Conservation (phyloP, 1,284 basidiomycete species). For the Ganoderma meredithae region DNA sequence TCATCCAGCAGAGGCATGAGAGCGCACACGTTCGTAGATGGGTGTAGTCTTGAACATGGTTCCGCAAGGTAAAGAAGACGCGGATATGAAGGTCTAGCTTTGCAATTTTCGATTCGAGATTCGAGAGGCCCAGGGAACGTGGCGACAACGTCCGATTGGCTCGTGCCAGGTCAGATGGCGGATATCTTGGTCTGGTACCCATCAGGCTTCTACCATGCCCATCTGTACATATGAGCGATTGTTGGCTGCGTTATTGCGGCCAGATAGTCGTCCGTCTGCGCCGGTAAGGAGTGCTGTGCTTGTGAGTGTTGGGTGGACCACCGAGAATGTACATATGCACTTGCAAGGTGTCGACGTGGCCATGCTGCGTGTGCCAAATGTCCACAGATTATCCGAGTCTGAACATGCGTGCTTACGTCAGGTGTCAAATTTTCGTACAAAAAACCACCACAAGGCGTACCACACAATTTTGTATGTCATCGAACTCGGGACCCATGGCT, state of each 20-base stretch:
- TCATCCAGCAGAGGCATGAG: conserved; percentile 4
- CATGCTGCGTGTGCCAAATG: neutral
- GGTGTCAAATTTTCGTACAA: neutral
- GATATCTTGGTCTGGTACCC: neutral
- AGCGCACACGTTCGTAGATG: conserved; percentile 3
- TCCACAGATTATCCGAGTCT: neutral
- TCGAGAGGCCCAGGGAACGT: neutral
- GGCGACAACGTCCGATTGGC: conserved; percentile 3
- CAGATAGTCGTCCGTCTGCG: conserved; percentile 3
- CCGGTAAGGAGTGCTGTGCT: neutral
- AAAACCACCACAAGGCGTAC: neutral
- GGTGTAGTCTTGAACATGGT: neutral
- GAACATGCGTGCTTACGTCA: neutral
- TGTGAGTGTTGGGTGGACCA: conserved; percentile 1
- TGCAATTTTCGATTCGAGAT: conserved; percentile 4
- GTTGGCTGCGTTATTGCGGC: neutral
- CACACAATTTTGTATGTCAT: neutral
- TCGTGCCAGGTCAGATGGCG: conserved; percentile 10
- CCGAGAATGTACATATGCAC: neutral
- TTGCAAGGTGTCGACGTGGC: neutral
- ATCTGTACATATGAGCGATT: neutral
- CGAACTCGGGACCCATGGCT: neutral
- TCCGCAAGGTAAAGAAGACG: neutral
- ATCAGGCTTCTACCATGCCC: neutral
- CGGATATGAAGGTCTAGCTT: conserved; percentile 12